Evolutionary conservation across 1,139 yeast species (phyloP).

Genomic region (Geotrichum histeridarum): DNA sequence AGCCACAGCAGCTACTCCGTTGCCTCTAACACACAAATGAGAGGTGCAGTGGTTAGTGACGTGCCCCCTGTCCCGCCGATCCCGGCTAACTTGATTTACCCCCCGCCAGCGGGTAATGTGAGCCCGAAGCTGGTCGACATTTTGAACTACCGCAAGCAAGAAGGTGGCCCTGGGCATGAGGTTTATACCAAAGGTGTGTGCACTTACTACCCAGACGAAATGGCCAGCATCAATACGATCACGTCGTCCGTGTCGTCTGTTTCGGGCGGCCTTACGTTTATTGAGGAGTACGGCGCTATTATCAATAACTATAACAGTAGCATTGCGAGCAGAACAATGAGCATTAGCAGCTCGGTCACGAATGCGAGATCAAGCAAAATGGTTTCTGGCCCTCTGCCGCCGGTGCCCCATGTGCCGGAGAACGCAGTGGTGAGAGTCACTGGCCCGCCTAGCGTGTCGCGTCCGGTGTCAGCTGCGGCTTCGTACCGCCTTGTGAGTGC

Average conservation of each 20-base stretch:
- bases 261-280: conserved; percentile 8
- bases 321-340: conserved; percentile 1
- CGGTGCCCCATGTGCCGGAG: no score
- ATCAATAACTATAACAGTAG: conserved; percentile 8
- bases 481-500: no score
- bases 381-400: background rate
- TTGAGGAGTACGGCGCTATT: conserved; percentile 16
- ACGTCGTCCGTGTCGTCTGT: conserved; percentile 3
- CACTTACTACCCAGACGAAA: background rate
- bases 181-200: no score
- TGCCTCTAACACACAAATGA: background rate
- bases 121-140: background rate
- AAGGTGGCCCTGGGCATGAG: background rate
- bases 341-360: conserved; percentile 2
- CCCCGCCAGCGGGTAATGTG: background rate
- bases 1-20: conserved; percentile 3
- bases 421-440: no score
- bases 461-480: no score
- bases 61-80: conserved; percentile 13
- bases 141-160: background rate
- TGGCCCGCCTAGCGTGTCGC: no score
- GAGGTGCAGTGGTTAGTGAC: background rate
- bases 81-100: background rate
- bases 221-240: background rate
- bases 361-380: background rate